A percentile compares a stretch with the other conserved stretches of the same genome.
Conservation (phyloP, 352 stramenopile genomes). For the Phytophthora cajani region DNA sequence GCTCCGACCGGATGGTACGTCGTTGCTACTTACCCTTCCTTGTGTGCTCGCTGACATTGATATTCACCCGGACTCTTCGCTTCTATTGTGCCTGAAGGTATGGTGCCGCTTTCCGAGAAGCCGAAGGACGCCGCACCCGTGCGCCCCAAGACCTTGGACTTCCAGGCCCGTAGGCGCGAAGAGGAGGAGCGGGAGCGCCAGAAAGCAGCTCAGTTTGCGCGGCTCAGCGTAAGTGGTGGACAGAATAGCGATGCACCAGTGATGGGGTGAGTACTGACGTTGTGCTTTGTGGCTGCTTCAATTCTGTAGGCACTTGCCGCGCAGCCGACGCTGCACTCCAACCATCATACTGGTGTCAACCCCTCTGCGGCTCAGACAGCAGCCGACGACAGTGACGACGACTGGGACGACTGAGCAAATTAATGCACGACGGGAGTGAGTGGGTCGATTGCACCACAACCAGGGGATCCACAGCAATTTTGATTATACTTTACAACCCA, state of each 20-base stretch:
- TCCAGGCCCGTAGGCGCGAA: conserved; percentile 60
- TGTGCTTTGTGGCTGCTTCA: conserved; percentile 7
- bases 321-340: conserved; percentile 76
- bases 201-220: conserved; percentile 72
- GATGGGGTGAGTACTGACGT: conserved; percentile 2
- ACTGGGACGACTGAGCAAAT: conserved; percentile 81
- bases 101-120: conserved; percentile 72
- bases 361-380: conserved; percentile 13
- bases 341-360: conserved; percentile 37
- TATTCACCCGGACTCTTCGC: background rate
- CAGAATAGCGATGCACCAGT: background rate
- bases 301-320: conserved; percentile 55
- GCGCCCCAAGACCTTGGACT: conserved; percentile 73
- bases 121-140: conserved; percentile 38
- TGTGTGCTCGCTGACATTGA: background rate
- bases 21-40: background rate
- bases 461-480: conserved; percentile 32
- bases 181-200: conserved; percentile 71
- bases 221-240: conserved; percentile 60
- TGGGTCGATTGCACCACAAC: background rate
- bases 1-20: conserved; percentile 56
- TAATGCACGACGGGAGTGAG: background rate
- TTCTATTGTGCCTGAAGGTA: conserved; percentile 32
- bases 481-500: conserved; percentile 57
- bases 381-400: conserved; percentile 75